Evolutionary conservation across 768 basidiomycete genomes (phyloP), one percentile per base, ranked within the genome.

Genomic region (Infundibulicybe gibba): DNA sequence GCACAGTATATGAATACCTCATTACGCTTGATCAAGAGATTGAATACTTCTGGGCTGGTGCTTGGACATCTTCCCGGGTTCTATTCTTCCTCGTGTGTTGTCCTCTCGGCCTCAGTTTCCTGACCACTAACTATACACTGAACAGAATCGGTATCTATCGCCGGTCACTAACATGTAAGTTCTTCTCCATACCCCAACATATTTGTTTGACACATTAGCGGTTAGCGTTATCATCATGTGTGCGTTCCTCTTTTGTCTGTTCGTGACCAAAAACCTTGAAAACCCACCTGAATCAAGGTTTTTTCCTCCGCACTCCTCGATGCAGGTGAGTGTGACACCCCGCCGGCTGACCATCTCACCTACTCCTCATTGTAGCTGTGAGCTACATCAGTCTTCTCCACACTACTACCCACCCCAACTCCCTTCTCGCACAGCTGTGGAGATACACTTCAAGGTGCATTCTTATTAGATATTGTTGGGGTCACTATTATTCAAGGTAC

Each of bases 21-120:
- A 64, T 72, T 44, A 74, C 70, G 10, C 48, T 73, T 6, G 63
- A 68, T 34, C 61, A 69, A 38, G 71, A 73, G 72, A 56, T 67
- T 9, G 56, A 64, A 40, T 63, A 70, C 43, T 75, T 72, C 51
- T 75, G 72, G 71, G 60, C 55, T 4, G 66, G 68, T 10, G 44
- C 56, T 43, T 70, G 65, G 63, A 61, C 61, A 1, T 48, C 60
- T 19, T 68, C 71, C 10, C 64, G 66, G 48, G 51, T 60, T 16
- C 51, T 74, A 9, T 74, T 71, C 43, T 60, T 71, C 42, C 44
- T 65, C 40, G 72, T 72, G 40, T 40, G 69, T 44, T 25, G 25
- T 8, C 8, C 25, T 4, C 25, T 25, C 8, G 25, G 25, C 25
- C 8, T 25, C 25, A 25, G 8, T 25, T 8, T 25, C 25, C 25